phyloP scores from a whole-genome alignment of 371 early-diverging fungal species.

The Apophysomyces variabilis region DNA sequence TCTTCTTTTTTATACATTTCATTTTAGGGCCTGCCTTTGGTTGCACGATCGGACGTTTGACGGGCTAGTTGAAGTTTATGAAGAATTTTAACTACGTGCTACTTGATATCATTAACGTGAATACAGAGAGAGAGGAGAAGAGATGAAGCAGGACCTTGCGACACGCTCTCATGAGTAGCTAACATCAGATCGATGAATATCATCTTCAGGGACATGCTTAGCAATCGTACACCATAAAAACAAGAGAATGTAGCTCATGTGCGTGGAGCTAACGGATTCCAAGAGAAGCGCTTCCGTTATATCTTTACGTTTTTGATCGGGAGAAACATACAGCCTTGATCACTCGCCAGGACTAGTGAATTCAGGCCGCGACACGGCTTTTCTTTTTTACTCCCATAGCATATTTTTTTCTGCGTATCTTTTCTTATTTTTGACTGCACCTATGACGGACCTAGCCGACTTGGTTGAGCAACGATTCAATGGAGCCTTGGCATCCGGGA shows the following conservation, averaged over 20 bases:
- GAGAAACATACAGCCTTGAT: no score
- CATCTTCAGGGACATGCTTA: no score
- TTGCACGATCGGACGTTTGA: background rate
- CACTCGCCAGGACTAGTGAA: background rate
- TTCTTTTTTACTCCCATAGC: background rate
- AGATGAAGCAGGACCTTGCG: no score
- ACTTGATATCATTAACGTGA: no score
- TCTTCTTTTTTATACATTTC: background rate
- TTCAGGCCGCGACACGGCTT: background rate
- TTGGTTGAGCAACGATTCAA: constrained; percentile 32
- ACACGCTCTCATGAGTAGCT: no score
- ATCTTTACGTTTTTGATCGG: no score
- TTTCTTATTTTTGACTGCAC: background rate
- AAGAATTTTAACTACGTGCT: background rate
- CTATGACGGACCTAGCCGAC: constrained; percentile 8
- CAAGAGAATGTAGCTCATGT: no score
- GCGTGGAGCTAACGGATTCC: no score
- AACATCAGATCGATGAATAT: no score
- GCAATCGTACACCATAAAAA: no score
- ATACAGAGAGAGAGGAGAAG: no score
- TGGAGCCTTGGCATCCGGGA: constrained; percentile 32
- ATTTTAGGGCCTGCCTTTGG: background rate
- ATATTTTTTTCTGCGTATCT: background rate
- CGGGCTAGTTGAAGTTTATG: background rate
- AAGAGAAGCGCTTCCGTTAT: no score